Conservation (phyloP, 441 rosid species). For the Pelargonium myrrhifolium region DNA sequence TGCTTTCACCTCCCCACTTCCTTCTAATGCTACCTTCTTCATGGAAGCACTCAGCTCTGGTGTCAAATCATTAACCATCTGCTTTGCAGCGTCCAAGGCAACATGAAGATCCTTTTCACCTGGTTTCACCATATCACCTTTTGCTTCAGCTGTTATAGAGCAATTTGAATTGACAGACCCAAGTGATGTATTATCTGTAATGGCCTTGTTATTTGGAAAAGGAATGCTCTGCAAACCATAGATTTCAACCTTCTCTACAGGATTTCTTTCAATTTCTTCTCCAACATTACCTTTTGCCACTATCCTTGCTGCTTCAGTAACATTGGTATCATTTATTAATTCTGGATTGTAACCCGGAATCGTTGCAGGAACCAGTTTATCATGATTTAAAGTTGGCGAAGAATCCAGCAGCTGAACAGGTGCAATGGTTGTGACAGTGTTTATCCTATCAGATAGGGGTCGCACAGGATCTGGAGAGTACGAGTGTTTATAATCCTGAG, state of each 20-base stretch:
- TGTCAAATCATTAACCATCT: slow-evolving; percentile 39
- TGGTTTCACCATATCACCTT: slow-evolving; percentile 21
- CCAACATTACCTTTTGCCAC: slow-evolving; percentile 31
- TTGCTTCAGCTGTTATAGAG: slow-evolving; percentile 23
- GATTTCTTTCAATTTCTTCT: slow-evolving; percentile 35
- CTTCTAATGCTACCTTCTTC: slow-evolving; percentile 72
- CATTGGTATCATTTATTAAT: slow-evolving; percentile 24
- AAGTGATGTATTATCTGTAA: slow-evolving; percentile 14
- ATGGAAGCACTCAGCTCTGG: slow-evolving; percentile 46
- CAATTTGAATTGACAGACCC: slow-evolving; percentile 30
- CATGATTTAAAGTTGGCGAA: slow-evolving; percentile 28
- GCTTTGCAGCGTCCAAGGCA: slow-evolving; percentile 34
- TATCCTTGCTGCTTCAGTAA: slow-evolving; percentile 26
- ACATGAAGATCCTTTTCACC: slow-evolving; percentile 34
- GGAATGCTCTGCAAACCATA: slow-evolving; percentile 24
- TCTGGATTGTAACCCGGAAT: slow-evolving; percentile 24
- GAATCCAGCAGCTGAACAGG: slow-evolving; percentile 27
- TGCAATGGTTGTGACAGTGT: slow-evolving; percentile 23
- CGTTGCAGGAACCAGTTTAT: slow-evolving; percentile 23
- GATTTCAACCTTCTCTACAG: slow-evolving; percentile 25
- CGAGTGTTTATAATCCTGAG: slow-evolving; percentile 30
- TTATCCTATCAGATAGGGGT: slow-evolving; percentile 28
- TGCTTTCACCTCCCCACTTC: slow-evolving; percentile 60
- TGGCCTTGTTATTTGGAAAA: slow-evolving; percentile 21
- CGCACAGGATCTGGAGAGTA: slow-evolving; percentile 32